A percentile compares a stretch with the other conserved stretches of the same genome.
phyloP scores from a whole-genome alignment of 352 stramenopile genomes.

The Saprolegnia diclina region DNA sequence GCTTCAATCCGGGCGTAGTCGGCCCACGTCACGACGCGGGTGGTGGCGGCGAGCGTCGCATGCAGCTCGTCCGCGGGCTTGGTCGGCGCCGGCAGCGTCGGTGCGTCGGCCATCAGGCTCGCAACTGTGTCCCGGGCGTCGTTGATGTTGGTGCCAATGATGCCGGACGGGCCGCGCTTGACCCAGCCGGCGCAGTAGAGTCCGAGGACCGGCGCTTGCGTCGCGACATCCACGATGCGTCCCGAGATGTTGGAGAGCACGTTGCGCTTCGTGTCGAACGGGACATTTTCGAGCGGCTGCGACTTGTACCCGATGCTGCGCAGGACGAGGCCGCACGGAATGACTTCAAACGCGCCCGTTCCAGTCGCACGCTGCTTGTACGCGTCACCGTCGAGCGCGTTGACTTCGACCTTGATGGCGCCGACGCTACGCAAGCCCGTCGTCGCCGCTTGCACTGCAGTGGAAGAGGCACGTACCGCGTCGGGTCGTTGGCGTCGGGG shows the following conservation, averaged over 20 bases:
- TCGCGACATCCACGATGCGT: constrained; percentile 44
- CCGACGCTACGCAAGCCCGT: constrained; percentile 18
- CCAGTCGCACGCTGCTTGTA: constrained; percentile 76
- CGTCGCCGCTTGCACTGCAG: not conserved
- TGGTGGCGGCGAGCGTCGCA: constrained; percentile 45
- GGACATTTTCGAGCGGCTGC: constrained; percentile 54
- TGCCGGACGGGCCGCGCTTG: constrained; percentile 95
- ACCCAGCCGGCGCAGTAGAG: constrained; percentile 97
- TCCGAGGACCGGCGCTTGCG: constrained; percentile 48
- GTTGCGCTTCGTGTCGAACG: constrained; percentile 75
- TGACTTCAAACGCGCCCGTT: constrained; percentile 81
- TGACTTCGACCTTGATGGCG: constrained; percentile 70
- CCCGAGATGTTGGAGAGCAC: constrained; percentile 60
- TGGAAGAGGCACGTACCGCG: no score
- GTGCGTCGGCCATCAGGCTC: constrained; percentile 88
- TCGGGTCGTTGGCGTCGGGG: constrained; percentile 40
- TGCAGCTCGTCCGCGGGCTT: constrained; percentile 30
- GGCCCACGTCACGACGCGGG: constrained; percentile 63
- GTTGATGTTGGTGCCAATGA: constrained; percentile 98
- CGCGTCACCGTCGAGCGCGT: constrained; percentile 74
- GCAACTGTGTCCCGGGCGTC: constrained; percentile 95
- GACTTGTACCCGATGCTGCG: constrained; percentile 92
- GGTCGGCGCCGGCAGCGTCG: constrained; percentile 37
- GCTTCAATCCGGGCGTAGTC: constrained; percentile 56
- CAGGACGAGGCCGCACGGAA: constrained; percentile 73